phyloP scores from a whole-genome alignment of 169 alveolate genomes.

The Eimeria praecox region DNA sequence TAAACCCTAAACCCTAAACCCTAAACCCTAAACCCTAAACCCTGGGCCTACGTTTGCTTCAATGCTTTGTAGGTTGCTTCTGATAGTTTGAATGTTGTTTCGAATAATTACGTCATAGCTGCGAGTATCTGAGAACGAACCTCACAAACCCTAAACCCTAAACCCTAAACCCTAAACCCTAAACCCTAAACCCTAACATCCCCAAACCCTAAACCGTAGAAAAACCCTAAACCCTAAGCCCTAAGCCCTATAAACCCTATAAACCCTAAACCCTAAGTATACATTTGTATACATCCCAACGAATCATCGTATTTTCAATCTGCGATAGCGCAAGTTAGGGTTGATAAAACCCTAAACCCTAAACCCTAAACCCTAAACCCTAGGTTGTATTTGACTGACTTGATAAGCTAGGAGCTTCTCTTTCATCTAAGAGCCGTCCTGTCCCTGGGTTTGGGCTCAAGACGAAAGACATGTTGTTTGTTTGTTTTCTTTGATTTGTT shows the following conservation, averaged over 20 bases:
- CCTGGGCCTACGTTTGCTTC: constrained; percentile 62
- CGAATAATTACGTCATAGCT: constrained; percentile 19
- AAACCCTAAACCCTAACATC: constrained; percentile 12
- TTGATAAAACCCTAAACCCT: constrained; percentile 30
- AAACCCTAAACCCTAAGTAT: too few species aligned
- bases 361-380: constrained; percentile 26
- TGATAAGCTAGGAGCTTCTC: not conserved
- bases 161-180: constrained; percentile 47
- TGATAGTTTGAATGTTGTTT: constrained; percentile 69
- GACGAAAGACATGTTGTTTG: constrained; percentile 45
- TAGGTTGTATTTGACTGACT: not conserved
- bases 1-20: constrained; percentile 30
- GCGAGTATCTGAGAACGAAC: not conserved
- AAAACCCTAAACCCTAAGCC: not conserved
- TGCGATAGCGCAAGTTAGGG: too few species aligned
- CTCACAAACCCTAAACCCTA: constrained; percentile 47
- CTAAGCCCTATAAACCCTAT: constrained; percentile 11
- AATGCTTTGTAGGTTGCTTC: constrained; percentile 65
- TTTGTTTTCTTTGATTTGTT: too few species aligned
- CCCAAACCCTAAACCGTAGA: not conserved
- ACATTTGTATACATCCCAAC: not conserved
- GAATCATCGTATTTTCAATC: too few species aligned
- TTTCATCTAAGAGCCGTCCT: constrained; percentile 5
- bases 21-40: constrained; percentile 42
- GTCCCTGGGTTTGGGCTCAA: not conserved